Percentiles rank a stretch among this genome's conserved stretches.
phyloP scores from a whole-genome alignment of 202 grass and related monocot species.

The Tripidium arundinaceum region DNA sequence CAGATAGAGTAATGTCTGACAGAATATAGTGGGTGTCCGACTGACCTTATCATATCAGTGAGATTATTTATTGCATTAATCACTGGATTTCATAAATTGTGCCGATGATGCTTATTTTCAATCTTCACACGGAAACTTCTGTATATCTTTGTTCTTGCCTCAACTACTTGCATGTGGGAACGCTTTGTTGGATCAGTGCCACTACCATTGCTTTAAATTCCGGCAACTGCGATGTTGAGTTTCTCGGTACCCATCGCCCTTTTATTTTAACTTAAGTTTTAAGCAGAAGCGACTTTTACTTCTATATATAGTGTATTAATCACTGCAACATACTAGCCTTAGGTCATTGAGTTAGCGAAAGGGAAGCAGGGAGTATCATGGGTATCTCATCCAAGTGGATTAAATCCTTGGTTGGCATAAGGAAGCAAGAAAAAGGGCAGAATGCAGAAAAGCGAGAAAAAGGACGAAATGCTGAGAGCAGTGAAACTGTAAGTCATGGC shows the following conservation, averaged over 20 bases:
- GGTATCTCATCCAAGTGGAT: conserved; percentile 93
- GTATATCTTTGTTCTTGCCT: conserved; percentile 1
- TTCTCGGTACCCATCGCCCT: conserved; percentile 7
- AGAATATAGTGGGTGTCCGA: conserved; percentile 16
- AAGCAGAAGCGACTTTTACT: conserved; percentile 9
- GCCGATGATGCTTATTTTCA: background rate
- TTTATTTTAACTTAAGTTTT: conserved; percentile 21
- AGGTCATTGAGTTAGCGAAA: conserved; percentile 25
- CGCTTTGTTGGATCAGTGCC: background rate
- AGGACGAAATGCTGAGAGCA: conserved; percentile 41
- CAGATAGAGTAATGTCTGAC: conserved; percentile 15
- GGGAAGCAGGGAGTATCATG: conserved; percentile 42
- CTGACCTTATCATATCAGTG: conserved; percentile 11
- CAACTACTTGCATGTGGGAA: conserved; percentile 4
- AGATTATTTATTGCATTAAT: conserved; percentile 33
- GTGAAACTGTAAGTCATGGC: conserved; percentile 58
- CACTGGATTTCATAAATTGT: conserved; percentile 9
- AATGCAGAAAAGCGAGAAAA: conserved; percentile 52
- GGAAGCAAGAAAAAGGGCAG: conserved; percentile 61
- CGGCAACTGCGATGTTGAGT: background rate
- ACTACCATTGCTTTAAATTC: background rate
- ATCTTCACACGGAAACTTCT: background rate
- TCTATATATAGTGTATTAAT: background rate
- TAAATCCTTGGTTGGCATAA: conserved; percentile 76
- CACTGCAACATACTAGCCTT: background rate